phyloP scores from a whole-genome alignment of 2,329 filamentous ascomycete species.

The Pseudopyrenochaeta lycopersici region DNA sequence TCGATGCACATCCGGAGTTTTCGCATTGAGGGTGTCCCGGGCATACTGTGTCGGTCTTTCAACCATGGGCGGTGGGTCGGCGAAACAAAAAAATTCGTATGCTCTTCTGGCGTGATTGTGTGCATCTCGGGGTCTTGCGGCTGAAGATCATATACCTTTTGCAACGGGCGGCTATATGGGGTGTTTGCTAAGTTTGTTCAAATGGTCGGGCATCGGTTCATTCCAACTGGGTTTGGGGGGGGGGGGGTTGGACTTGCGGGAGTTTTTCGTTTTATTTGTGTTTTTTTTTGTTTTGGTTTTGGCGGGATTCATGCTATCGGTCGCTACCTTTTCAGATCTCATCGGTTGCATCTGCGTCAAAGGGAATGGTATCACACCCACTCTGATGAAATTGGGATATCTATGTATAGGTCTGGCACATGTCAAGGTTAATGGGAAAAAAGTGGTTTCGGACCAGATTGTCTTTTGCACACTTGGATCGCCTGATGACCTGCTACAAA shows the following conservation, averaged over 20 bases:
- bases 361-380: constrained; percentile 23
- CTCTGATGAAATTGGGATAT: constrained; percentile 29
- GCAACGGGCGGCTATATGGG: constrained; percentile 36
- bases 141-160: constrained; percentile 43
- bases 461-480: neutral
- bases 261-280: constrained; percentile 33
- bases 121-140: constrained; percentile 37
- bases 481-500: too few relatives aligned
- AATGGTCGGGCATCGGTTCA: constrained; percentile 30
- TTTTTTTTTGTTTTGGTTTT: constrained; percentile 18
- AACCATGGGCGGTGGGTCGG: constrained; percentile 46
- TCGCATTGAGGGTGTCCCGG: constrained; percentile 54
- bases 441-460: constrained; percentile 29
- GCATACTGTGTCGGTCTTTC: constrained; percentile 50
- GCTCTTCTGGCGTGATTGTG: constrained; percentile 41
- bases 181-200: constrained; percentile 39
- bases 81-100: constrained; percentile 47
- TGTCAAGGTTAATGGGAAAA: constrained; percentile 38
- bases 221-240: constrained; percentile 12
- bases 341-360: constrained; percentile 24
- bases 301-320: neutral
- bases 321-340: constrained; percentile 22
- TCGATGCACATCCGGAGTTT: constrained; percentile 53
- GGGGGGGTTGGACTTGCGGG: too few relatives aligned
- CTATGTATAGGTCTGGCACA: constrained; percentile 28